Conservation (phyloP, 1,139 yeast species). For the Cylindricascospora bacillispora region DNA sequence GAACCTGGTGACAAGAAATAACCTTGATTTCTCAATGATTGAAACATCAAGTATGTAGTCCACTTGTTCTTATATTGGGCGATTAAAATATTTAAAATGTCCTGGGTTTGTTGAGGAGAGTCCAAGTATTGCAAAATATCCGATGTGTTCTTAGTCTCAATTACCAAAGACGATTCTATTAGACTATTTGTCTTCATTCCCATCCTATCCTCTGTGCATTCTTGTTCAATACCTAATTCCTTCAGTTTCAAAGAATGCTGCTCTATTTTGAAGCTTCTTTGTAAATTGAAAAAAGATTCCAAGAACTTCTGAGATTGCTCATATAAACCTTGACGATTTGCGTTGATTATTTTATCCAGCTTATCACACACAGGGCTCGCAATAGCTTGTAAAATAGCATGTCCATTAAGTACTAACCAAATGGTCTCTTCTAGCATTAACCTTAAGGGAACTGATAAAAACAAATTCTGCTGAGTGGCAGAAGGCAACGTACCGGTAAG, state of each 20-base stretch:
- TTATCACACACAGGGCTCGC: conserved; percentile 10
- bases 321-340: conserved; percentile 7
- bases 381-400: conserved; percentile 26
- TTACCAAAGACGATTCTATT: conserved; percentile 15
- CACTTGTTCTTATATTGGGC: conserved; percentile 4
- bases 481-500: conserved; percentile 71
- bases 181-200: conserved; percentile 5
- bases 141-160: conserved; percentile 12
- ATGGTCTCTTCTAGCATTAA: conserved; percentile 61
- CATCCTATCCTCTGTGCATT: conserved; percentile 2
- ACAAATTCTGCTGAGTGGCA: conserved; percentile 84
- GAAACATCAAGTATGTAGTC: conserved; percentile 12
- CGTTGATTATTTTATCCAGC: conserved; percentile 8
- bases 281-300: conserved; percentile 10
- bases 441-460: conserved; percentile 71
- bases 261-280: conserved; percentile 10
- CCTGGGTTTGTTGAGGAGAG: not conserved
- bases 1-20: conserved; percentile 59
- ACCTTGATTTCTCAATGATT: conserved; percentile 7
- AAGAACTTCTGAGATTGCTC: conserved; percentile 8
- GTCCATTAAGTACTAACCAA: conserved; percentile 42
- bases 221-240: conserved; percentile 7
- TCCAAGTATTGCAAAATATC: not conserved
- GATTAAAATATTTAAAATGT: conserved; percentile 3
- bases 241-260: conserved; percentile 11